These are phyloP conservation scores for Saccharum hybrid DNA, from an alignment of 202 grass and related monocot genomes.

Conservation along the genomic window DNA sequence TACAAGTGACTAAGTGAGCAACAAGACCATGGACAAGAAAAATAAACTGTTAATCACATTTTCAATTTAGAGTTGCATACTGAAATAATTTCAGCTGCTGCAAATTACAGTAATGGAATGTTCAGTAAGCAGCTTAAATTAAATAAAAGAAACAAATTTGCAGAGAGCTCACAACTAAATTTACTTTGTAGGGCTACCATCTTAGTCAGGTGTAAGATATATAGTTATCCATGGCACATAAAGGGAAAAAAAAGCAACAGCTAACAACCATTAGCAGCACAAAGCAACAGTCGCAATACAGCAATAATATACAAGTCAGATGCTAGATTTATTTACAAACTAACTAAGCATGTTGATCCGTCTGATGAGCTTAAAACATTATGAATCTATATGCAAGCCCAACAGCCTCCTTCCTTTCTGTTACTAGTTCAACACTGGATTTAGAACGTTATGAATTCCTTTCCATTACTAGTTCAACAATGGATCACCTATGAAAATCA, in stretches of 20 bases:
- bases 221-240: neutral
- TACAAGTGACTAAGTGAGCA: neutral
- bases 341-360: neutral
- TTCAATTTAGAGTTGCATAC: conserved; percentile 4
- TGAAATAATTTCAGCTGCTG: neutral
- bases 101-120: neutral
- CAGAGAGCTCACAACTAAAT: conserved; percentile 18
- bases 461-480: neutral
- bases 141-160: conserved; percentile 4
- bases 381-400: neutral
- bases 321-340: neutral
- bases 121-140: neutral
- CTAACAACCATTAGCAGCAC: neutral
- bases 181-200: neutral
- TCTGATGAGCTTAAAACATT: neutral
- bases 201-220: neutral
- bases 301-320: neutral
- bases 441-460: neutral
- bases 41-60: conserved; percentile 9
- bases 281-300: neutral
- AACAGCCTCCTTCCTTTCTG: neutral
- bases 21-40: neutral
- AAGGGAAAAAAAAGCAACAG: neutral
- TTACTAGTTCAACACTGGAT: neutral
- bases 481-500: neutral